Evolutionary conservation across 495 filamentous ascomycete genomes (phyloP).

Genomic region (Penicillium ochrochloron): DNA sequence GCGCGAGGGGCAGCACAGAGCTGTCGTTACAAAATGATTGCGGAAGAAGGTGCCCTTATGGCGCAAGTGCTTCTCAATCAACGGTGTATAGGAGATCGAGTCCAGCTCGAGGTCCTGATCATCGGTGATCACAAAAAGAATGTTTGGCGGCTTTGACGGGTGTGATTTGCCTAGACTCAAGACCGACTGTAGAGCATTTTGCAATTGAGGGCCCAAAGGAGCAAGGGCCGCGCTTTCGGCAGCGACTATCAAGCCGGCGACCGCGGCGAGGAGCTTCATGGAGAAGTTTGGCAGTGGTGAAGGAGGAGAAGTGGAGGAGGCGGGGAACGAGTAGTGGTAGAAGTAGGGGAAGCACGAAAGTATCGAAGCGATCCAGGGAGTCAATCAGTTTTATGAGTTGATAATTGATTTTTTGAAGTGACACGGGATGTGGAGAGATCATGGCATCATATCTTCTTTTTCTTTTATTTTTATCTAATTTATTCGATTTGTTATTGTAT

Average conservation of each 20-base stretch:
- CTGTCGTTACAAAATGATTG: conserved; percentile 65
- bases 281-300: not conserved
- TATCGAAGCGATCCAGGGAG: not conserved
- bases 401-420: not conserved
- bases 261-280: conserved; percentile 30
- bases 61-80: conserved; percentile 54
- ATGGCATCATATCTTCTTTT: not conserved
- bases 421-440: not conserved
- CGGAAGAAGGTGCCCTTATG: conserved; percentile 59
- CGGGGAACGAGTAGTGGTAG: too few relatives aligned
- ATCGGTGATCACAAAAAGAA: conserved; percentile 69
- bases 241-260: conserved; percentile 18
- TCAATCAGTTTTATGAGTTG: not conserved
- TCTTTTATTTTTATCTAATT: too few relatives aligned
- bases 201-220: conserved; percentile 1
- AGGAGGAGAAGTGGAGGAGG: not conserved
- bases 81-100: conserved; percentile 62
- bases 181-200: conserved; percentile 23
- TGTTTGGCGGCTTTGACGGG: conserved; percentile 49
- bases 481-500: not conserved
- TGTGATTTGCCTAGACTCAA: conserved; percentile 11
- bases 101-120: conserved; percentile 67
- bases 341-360: conserved; percentile 6
- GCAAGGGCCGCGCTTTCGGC: conserved; percentile 15
- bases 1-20: conserved; percentile 67